These are phyloP conservation scores for Iris macrosiphon DNA, from an alignment of 106 monocot species.

Conservation along the genomic window DNA sequence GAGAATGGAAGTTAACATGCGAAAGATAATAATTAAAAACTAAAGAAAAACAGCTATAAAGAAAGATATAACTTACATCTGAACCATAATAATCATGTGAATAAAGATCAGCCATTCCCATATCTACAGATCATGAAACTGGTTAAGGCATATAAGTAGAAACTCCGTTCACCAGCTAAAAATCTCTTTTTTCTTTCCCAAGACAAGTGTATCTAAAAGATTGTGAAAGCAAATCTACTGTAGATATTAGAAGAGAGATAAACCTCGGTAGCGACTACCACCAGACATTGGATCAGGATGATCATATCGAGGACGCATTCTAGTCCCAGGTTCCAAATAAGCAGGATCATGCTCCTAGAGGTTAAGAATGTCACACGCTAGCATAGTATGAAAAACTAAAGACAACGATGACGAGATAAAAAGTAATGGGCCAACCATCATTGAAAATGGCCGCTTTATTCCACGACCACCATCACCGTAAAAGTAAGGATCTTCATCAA, in stretches of 20 bases:
- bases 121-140: slow-evolving; percentile 23
- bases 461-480: slow-evolving; percentile 49
- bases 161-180: too few relatives aligned
- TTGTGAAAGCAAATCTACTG: too few relatives aligned
- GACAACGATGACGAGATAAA: neutral
- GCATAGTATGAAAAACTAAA: neutral
- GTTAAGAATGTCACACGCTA: neutral
- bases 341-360: slow-evolving; percentile 58
- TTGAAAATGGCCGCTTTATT: slow-evolving; percentile 55
- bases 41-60: neutral
- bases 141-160: neutral
- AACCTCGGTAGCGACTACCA: slow-evolving; percentile 43
- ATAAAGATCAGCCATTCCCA: slow-evolving; percentile 36
- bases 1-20: neutral
- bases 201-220: too few relatives aligned
- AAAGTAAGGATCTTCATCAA: slow-evolving; percentile 52
- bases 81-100: slow-evolving; percentile 53
- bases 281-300: slow-evolving; percentile 33
- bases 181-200: too few relatives aligned
- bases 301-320: slow-evolving; percentile 52
- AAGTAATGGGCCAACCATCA: slow-evolving; percentile 39
- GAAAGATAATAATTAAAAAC: slow-evolving; percentile 1
- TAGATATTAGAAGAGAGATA: neutral
- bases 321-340: slow-evolving; percentile 41
- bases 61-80: slow-evolving; percentile 40